Evolutionary conservation across 1,284 basidiomycete genomes (phyloP).

Genomic region (Golubevia pallescens): DNA sequence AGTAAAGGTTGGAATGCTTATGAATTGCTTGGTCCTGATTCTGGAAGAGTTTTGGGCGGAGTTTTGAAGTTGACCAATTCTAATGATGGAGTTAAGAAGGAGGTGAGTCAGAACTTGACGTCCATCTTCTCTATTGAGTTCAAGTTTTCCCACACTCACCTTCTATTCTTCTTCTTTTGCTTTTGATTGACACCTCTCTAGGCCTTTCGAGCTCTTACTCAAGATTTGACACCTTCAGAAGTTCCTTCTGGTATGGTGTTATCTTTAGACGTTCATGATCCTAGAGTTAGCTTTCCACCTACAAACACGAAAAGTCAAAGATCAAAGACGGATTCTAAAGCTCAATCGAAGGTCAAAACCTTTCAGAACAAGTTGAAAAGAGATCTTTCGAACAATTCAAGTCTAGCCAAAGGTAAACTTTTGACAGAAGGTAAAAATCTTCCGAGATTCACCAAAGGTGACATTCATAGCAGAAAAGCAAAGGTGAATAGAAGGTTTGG

Average conservation of each 20-base stretch:
- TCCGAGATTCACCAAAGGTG: slow-evolving; percentile 44
- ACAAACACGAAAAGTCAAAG: not conserved
- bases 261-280: slow-evolving; percentile 38
- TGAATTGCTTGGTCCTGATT: slow-evolving; percentile 39
- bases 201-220: not conserved
- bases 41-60: slow-evolving; percentile 26
- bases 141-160: not conserved
- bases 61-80: slow-evolving; percentile 20
- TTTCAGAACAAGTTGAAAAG: not conserved
- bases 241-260: slow-evolving; percentile 13
- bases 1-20: slow-evolving; percentile 50
- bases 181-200: too few species aligned
- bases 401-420: slow-evolving; percentile 7
- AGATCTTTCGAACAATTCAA: slow-evolving; percentile 1
- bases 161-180: not conserved
- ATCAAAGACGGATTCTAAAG: not conserved
- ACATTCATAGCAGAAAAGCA: slow-evolving; percentile 47
- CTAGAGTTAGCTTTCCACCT: slow-evolving; percentile 33
- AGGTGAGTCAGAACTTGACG: slow-evolving; percentile 4
- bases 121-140: too few species aligned
- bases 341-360: not conserved
- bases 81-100: not conserved
- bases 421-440: slow-evolving; percentile 18
- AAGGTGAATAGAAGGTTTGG: slow-evolving; percentile 2
- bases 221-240: not conserved